Evolutionary conservation across 345 rosid genomes (phyloP).

Genomic region (Carallia brachiata): DNA sequence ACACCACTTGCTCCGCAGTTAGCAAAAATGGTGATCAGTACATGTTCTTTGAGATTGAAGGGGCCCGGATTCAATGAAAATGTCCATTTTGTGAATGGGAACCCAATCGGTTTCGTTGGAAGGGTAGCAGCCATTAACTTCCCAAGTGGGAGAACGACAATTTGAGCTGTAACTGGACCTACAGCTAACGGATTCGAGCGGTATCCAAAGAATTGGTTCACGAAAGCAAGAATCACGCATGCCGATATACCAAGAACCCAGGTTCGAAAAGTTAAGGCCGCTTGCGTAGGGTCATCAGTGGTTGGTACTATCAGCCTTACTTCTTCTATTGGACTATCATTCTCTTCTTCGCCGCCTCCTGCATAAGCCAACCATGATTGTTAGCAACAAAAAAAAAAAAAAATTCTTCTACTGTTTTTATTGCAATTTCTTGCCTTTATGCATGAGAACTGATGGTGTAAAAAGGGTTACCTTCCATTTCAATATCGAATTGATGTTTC

Average conservation of each 20-base stretch:
- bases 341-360: constrained; percentile 16
- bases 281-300: constrained; percentile 34
- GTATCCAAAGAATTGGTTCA: constrained; percentile 40
- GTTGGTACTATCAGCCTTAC: constrained; percentile 41
- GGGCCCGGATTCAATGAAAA: constrained; percentile 60
- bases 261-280: constrained; percentile 43
- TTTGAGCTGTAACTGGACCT: constrained; percentile 35
- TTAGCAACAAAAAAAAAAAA: too few relatives aligned
- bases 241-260: constrained; percentile 41
- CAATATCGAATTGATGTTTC: too few relatives aligned
- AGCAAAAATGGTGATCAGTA: constrained; percentile 42
- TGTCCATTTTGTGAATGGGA: constrained; percentile 42
- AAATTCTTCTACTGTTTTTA: too few relatives aligned
- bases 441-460: too few relatives aligned
- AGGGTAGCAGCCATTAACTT: constrained; percentile 41
- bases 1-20: constrained; percentile 30
- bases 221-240: constrained; percentile 29
- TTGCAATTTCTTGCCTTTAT: too few relatives aligned
- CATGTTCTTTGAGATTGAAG: constrained; percentile 48
- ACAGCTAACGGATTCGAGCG: constrained; percentile 31
- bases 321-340: constrained; percentile 37
- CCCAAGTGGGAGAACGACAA: constrained; percentile 41
- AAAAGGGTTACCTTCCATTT: too few relatives aligned
- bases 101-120: constrained; percentile 9
- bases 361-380: neutral